A percentile compares a stretch with the other conserved stretches of the same genome.
Evolutionary conservation across 805 yeast genomes (phyloP).

Genomic region (Kodamaea restingae): DNA sequence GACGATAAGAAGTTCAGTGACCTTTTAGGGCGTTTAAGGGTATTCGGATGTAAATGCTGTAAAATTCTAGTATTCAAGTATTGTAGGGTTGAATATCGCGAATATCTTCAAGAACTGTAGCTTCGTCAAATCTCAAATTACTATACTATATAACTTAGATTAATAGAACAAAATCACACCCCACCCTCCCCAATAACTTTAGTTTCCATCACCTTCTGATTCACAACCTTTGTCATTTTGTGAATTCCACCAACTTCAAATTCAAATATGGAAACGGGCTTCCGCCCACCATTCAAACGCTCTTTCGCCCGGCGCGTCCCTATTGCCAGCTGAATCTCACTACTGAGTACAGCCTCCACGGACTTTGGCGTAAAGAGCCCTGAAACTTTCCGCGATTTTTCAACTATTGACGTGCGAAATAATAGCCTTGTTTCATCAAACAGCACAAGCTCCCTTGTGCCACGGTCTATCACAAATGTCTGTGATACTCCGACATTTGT

Average conservation of each 20-base stretch:
- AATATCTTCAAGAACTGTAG: no score
- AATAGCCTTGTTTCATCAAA: neutral
- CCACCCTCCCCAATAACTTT: no score
- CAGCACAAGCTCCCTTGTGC: slow-evolving; percentile 3
- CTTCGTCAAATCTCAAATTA: no score
- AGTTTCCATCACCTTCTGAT: slow-evolving; percentile 3
- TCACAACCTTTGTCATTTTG: slow-evolving; percentile 1
- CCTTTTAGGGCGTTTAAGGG: no score
- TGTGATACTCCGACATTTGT: neutral
- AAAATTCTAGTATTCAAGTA: no score
- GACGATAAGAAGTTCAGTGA: no score
- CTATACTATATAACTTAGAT: no score
- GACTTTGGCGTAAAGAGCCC: neutral
- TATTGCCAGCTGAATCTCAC: neutral
- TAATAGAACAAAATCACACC: no score
- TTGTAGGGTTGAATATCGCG: no score
- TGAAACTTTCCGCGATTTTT: slow-evolving; percentile 3
- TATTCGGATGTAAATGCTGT: no score
- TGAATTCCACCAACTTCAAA: neutral
- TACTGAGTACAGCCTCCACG: neutral
- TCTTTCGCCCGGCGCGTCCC: neutral
- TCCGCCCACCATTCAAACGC: neutral
- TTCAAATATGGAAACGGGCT: slow-evolving; percentile 1
- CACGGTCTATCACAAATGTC: slow-evolving; percentile 3
- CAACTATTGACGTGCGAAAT: slow-evolving; percentile 1